phyloP scores from a whole-genome alignment of 805 yeast genomes.

The Candida insectorum region DNA sequence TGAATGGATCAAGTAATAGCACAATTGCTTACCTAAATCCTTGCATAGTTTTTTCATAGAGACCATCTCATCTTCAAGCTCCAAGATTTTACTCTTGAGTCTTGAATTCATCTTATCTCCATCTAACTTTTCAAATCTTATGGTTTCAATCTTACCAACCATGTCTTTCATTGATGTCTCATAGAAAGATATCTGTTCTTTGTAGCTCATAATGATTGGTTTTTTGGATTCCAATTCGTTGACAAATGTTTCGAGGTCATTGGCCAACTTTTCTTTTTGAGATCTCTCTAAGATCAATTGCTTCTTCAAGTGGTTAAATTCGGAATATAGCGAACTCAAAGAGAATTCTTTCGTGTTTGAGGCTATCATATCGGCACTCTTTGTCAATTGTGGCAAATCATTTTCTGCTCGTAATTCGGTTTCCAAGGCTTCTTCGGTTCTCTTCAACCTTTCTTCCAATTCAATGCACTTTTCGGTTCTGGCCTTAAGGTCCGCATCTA shows the following conservation, averaged over 20 bases:
- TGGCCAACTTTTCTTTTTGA: constrained; percentile 66
- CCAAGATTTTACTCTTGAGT: constrained; percentile 31
- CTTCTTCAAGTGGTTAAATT: constrained; percentile 59
- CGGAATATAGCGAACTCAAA: constrained; percentile 62
- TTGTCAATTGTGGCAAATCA: constrained; percentile 44
- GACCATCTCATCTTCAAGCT: constrained; percentile 44
- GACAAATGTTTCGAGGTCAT: constrained; percentile 68
- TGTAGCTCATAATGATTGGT: constrained; percentile 69
- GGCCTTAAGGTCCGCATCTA: constrained; percentile 31
- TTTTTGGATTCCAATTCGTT: constrained; percentile 74
- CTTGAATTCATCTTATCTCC: constrained; percentile 36
- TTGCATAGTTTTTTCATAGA: constrained; percentile 54
- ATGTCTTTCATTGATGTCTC: constrained; percentile 53
- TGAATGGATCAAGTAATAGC: constrained; percentile 64
- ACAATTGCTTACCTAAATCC: constrained; percentile 84
- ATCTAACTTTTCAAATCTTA: constrained; percentile 49
- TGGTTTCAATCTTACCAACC: constrained; percentile 49
- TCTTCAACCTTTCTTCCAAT: constrained; percentile 32
- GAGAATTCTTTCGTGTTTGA: constrained; percentile 50
- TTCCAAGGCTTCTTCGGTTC: constrained; percentile 41
- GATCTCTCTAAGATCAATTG: constrained; percentile 67
- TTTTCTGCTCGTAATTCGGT: constrained; percentile 36
- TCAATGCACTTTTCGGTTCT: constrained; percentile 30
- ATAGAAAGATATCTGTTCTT: constrained; percentile 54
- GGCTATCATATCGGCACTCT: constrained; percentile 54